phyloP scores from a whole-genome alignment of 768 basidiomycete species.

The Jaapia argillacea region DNA sequence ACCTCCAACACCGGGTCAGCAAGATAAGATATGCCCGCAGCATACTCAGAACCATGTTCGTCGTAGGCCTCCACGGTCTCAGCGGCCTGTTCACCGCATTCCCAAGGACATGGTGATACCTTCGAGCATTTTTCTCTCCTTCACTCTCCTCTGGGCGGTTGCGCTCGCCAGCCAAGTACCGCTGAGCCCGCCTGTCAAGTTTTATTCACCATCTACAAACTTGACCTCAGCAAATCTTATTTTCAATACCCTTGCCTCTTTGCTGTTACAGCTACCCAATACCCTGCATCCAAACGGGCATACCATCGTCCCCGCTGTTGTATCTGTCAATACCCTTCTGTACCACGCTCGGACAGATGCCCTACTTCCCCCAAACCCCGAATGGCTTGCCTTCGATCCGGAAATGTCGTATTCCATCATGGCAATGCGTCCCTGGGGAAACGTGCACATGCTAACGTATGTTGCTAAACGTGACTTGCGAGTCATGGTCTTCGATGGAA shows the following conservation, averaged over 20 bases:
- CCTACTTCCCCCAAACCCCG: constrained; percentile 11
- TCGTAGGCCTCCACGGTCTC: too few species aligned
- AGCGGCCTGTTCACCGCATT: too few species aligned
- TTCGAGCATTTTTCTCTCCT: too few species aligned
- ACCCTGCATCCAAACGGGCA: constrained; percentile 12
- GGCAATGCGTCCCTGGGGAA: constrained; percentile 6
- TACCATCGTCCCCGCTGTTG: constrained; percentile 11
- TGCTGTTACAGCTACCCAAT: constrained; percentile 11
- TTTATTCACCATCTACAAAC: too few species aligned
- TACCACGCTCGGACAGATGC: constrained; percentile 16
- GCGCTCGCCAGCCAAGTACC: too few species aligned
- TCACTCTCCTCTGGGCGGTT: too few species aligned
- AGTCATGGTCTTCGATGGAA: constrained; percentile 13
- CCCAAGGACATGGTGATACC: too few species aligned
- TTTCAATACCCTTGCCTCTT: constrained; percentile 11
- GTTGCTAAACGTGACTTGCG: constrained; percentile 10
- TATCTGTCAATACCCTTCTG: constrained; percentile 12
- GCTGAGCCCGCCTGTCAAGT: too few species aligned
- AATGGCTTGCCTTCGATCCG: constrained; percentile 18
- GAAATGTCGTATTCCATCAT: constrained; percentile 17
- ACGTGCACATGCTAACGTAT: constrained; percentile 14
- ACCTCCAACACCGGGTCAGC: too few species aligned
- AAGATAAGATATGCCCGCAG: too few species aligned
- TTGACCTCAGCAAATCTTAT: constrained; percentile 9
- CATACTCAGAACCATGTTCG: too few species aligned